These are phyloP conservation scores for Paraconiothyrium sp. DNA, from an alignment of 2,329 filamentous ascomycete species.

Conservation along the genomic window DNA sequence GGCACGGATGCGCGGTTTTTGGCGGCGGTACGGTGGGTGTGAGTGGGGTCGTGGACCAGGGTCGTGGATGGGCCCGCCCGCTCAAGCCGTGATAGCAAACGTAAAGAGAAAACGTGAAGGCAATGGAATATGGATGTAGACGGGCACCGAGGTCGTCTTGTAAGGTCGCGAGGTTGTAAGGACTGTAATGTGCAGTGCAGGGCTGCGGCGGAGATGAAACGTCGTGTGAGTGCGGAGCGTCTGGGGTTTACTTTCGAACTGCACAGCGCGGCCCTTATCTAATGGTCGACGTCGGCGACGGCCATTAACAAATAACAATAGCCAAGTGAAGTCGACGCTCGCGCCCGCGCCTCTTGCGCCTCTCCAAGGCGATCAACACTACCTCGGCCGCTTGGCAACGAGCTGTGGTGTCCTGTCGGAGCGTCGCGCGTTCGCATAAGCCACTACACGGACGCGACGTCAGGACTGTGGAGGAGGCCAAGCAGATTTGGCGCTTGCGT, in stretches of 20 bases:
- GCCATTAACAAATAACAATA: neutral
- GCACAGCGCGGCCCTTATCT: neutral
- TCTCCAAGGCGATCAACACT: neutral
- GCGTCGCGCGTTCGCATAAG: neutral
- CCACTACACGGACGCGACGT: neutral
- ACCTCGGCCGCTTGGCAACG: neutral
- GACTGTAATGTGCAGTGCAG: neutral
- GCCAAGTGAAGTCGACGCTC: neutral
- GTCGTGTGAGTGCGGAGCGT: neutral
- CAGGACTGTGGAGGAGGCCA: neutral
- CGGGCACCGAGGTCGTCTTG: too few species aligned
- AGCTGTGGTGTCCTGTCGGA: neutral
- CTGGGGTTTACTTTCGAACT: neutral
- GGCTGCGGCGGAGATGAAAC: neutral
- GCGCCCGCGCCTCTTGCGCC: neutral
- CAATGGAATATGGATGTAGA: neutral
- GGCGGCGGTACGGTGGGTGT: neutral
- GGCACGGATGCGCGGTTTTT: constrained; percentile 1
- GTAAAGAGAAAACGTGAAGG: neutral
- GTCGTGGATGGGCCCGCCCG: neutral
- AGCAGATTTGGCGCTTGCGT: neutral
- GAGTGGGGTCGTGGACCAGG: neutral
- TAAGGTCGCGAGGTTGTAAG: neutral
- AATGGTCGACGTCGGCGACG: neutral
- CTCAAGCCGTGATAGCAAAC: neutral